These are phyloP conservation scores for Lactifluus subvellereus DNA, from an alignment of 768 basidiomycete genomes.

Conservation along the genomic window DNA sequence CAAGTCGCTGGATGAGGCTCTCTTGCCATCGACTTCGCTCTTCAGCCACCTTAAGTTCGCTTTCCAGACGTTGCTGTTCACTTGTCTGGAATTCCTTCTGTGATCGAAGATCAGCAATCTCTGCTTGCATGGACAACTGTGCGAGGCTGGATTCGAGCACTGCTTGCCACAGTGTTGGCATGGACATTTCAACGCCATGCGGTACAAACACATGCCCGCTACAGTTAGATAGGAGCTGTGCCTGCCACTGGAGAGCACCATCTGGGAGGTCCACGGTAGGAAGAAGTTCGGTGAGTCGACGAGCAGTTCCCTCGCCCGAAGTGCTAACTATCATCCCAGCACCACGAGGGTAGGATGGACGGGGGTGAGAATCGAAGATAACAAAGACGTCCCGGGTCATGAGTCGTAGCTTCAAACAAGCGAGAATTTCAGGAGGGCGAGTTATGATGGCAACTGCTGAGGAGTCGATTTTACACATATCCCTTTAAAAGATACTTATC, in stretches of 20 bases:
- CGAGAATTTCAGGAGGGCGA: conserved; percentile 64
- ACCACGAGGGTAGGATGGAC: conserved; percentile 50
- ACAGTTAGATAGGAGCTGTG: conserved; percentile 54
- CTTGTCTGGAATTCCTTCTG: conserved; percentile 19
- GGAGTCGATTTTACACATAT: conserved; percentile 24
- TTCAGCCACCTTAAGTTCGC: conserved; percentile 16
- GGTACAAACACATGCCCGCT: conserved; percentile 53
- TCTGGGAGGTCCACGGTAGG: conserved; percentile 45
- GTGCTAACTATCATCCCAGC: conserved; percentile 52
- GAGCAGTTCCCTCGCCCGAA: conserved; percentile 40
- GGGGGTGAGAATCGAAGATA: conserved; percentile 64
- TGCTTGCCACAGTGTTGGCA: conserved; percentile 30
- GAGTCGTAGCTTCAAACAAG: conserved; percentile 39
- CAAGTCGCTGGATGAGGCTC: neutral
- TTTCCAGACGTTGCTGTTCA: conserved; percentile 24
- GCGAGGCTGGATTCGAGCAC: conserved; percentile 47
- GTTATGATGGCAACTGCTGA: conserved; percentile 51
- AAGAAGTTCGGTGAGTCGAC: conserved; percentile 43
- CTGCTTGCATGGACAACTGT: conserved; percentile 40
- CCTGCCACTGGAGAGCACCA: conserved; percentile 52
- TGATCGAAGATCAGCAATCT: conserved; percentile 28
- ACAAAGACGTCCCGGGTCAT: conserved; percentile 38
- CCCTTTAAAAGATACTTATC: conserved; percentile 23
- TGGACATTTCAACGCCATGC: conserved; percentile 24
- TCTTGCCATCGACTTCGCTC: conserved; percentile 12